Evolutionary conservation across 805 yeast genomes (phyloP).

Genomic region (Kluyveromyces nonfermentans): DNA sequence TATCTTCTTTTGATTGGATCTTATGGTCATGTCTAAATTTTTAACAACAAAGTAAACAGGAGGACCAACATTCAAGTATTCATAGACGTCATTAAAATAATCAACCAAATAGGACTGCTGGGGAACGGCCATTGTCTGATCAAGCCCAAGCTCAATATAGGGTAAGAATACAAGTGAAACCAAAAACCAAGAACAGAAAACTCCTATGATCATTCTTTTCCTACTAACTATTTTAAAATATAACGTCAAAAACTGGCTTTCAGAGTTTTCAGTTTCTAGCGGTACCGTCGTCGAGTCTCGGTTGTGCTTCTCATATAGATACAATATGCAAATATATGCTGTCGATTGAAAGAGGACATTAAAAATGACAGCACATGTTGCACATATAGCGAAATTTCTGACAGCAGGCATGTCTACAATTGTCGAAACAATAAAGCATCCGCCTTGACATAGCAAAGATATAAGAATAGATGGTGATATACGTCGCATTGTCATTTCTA

Average conservation of each 20-base stretch:
- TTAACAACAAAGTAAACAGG: slow-evolving; percentile 83
- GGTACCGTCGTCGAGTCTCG: slow-evolving; percentile 6
- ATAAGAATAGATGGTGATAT: slow-evolving; percentile 84
- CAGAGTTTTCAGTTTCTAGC: slow-evolving; percentile 4
- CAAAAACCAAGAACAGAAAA: slow-evolving; percentile 57
- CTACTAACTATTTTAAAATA: slow-evolving; percentile 56
- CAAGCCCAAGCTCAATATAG: slow-evolving; percentile 64
- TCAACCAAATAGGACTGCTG: slow-evolving; percentile 68
- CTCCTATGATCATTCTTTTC: slow-evolving; percentile 38
- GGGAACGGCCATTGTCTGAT: slow-evolving; percentile 85
- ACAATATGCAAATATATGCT: slow-evolving; percentile 61
- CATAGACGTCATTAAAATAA: slow-evolving; percentile 69
- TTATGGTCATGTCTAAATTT: slow-evolving; percentile 50
- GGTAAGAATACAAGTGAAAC: slow-evolving; percentile 65
- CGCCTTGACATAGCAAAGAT: slow-evolving; percentile 68
- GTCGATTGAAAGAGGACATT: slow-evolving; percentile 77
- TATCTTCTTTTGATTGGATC: slow-evolving; percentile 56
- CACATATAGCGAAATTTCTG: slow-evolving; percentile 81
- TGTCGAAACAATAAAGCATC: slow-evolving; percentile 71
- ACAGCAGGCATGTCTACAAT: slow-evolving; percentile 94
- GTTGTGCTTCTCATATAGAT: slow-evolving; percentile 26
- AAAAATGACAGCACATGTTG: slow-evolving; percentile 74
- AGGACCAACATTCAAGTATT: slow-evolving; percentile 77
- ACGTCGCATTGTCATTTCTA: slow-evolving; percentile 54
- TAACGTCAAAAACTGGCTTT: slow-evolving; percentile 26